These are phyloP conservation scores for Daldinia concentrica DNA, from an alignment of 495 filamentous ascomycete species.

Conservation along the genomic window DNA sequence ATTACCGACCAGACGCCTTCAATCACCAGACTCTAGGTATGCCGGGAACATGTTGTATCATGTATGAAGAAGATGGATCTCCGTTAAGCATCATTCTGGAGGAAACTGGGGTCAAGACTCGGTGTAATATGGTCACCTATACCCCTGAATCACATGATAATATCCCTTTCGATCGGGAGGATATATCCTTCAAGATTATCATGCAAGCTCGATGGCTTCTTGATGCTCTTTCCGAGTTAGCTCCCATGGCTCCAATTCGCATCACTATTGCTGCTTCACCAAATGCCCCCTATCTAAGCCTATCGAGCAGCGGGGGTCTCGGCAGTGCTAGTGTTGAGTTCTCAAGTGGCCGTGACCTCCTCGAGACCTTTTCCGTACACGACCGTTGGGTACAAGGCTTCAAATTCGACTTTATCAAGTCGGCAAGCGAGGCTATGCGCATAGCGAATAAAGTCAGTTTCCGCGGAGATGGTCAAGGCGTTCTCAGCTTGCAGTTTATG, in stretches of 20 bases:
- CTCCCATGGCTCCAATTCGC: slow-evolving; percentile 70
- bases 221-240: slow-evolving; percentile 84
- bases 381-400: slow-evolving; percentile 68
- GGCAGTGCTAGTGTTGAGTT: slow-evolving; percentile 89
- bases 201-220: slow-evolving; percentile 85
- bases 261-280: slow-evolving; percentile 71
- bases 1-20: slow-evolving; percentile 73
- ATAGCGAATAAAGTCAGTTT: slow-evolving; percentile 92
- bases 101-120: slow-evolving; percentile 87
- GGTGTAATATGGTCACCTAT: slow-evolving; percentile 92
- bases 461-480: slow-evolving; percentile 83
- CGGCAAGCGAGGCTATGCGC: slow-evolving; percentile 86
- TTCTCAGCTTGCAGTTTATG: slow-evolving; percentile 96
- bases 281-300: slow-evolving; percentile 73
- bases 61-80: slow-evolving; percentile 74
- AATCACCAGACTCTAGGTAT: slow-evolving; percentile 78
- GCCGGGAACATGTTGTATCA: slow-evolving; percentile 80
- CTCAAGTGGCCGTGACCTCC: slow-evolving; percentile 72
- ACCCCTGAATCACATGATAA: slow-evolving; percentile 72
- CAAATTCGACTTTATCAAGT: slow-evolving; percentile 84
- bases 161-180: slow-evolving; percentile 83
- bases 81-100: slow-evolving; percentile 83
- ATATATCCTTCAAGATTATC: slow-evolving; percentile 90
- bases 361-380: slow-evolving; percentile 78
- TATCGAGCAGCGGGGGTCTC: slow-evolving; percentile 77